Conservation (phyloP, 805 yeast genomes). For the Wickerhamiella kurtzmanii region DNA sequence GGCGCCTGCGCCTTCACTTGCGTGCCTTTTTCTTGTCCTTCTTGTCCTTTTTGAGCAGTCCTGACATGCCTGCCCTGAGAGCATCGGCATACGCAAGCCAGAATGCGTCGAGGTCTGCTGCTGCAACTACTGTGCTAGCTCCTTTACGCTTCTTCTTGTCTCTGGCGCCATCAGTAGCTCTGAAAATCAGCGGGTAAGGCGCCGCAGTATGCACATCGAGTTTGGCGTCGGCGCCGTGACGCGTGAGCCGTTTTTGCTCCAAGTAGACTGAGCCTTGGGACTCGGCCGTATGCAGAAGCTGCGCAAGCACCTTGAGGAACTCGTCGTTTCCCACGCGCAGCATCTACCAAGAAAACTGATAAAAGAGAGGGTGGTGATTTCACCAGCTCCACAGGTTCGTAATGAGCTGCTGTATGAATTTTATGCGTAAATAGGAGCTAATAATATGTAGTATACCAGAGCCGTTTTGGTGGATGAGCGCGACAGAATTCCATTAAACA, state of each 20-base stretch:
- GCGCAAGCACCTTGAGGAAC: constrained; percentile 22
- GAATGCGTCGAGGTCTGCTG: constrained; percentile 48
- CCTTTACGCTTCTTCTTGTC: constrained; percentile 42
- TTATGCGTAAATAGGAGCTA: neutral
- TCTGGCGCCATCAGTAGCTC: constrained; percentile 48
- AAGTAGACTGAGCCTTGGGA: constrained; percentile 26
- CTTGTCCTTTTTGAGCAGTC: constrained; percentile 72
- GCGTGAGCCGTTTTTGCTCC: constrained; percentile 25
- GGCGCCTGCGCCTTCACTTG: neutral
- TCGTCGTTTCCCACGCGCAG: constrained; percentile 17
- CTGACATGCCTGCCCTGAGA: constrained; percentile 57
- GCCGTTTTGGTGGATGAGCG: neutral
- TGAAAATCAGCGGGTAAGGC: constrained; percentile 49
- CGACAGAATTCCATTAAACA: constrained; percentile 34
- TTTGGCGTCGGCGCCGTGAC: constrained; percentile 13
- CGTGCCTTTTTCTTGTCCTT: constrained; percentile 36
- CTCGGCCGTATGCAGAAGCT: constrained; percentile 20
- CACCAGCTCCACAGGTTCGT: too few relatives aligned
- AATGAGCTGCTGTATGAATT: neutral
- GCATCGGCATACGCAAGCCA: constrained; percentile 65
- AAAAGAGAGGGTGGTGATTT: too few relatives aligned
- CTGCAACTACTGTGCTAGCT: constrained; percentile 57
- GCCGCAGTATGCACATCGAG: constrained; percentile 12
- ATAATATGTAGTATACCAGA: neutral
- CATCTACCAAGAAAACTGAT: too few relatives aligned